A percentile compares a stretch with the other conserved stretches of the same genome.
phyloP scores from a whole-genome alignment of 1,139 yeast genomes.

The Diutina mesorugosa region DNA sequence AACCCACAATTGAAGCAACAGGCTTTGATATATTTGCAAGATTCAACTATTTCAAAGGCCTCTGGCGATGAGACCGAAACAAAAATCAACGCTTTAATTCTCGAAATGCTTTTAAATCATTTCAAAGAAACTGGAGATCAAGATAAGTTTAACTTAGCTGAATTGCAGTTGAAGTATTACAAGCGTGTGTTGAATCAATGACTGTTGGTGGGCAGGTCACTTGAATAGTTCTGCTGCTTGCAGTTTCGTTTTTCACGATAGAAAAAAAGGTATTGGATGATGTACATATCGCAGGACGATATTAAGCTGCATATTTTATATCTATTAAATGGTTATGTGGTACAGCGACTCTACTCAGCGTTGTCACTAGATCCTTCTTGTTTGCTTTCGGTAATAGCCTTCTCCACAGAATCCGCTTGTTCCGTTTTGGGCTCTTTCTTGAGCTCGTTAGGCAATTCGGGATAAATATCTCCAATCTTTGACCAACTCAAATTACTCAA shows the following conservation, averaged over 20 bases:
- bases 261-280: not conserved
- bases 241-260: too few species aligned
- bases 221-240: too few species aligned
- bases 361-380: not conserved
- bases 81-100: not conserved
- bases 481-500: constrained; percentile 29
- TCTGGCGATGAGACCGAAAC: not conserved
- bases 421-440: not conserved
- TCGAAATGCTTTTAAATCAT: not conserved
- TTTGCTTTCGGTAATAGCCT: not conserved
- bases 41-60: not conserved
- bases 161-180: not conserved
- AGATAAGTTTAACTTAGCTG: not conserved
- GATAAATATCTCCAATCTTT: constrained; percentile 30
- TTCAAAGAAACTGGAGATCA: not conserved
- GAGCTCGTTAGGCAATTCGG: constrained; percentile 8
- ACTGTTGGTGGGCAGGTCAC: too few species aligned
- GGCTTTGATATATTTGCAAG: not conserved
- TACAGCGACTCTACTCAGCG: not conserved
- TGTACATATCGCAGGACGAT: not conserved
- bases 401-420: not conserved
- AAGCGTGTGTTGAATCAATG: not conserved
- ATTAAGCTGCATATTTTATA: not conserved
- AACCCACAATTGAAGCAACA: not conserved
- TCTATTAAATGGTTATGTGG: not conserved